phyloP scores from a whole-genome alignment of 352 stramenopile species.

The Phytopythium ostracodes region DNA sequence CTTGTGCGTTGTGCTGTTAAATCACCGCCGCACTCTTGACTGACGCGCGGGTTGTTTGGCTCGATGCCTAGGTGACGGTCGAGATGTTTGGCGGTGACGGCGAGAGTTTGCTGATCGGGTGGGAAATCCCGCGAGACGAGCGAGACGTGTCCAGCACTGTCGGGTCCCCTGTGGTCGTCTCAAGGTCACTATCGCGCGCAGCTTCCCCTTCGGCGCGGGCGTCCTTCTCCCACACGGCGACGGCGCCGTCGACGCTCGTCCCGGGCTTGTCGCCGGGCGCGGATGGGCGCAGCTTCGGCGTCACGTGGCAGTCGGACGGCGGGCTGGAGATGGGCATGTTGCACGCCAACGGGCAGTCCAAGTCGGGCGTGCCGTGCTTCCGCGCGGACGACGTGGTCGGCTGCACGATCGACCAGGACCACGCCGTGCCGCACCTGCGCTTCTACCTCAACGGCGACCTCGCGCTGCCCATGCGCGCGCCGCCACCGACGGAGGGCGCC shows the following conservation, averaged over 20 bases:
- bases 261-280: slow-evolving; percentile 52
- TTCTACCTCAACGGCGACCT: slow-evolving; percentile 79
- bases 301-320: slow-evolving; percentile 73
- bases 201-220: background rate
- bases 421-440: slow-evolving; percentile 50
- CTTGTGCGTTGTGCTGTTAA: background rate
- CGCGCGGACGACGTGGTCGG: slow-evolving; percentile 60
- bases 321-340: slow-evolving; percentile 73
- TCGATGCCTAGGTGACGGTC: slow-evolving; percentile 34
- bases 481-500: no score
- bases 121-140: slow-evolving; percentile 51
- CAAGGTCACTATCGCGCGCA: background rate
- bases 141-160: background rate
- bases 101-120: slow-evolving; percentile 75
- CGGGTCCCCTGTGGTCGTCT: background rate
- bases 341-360: slow-evolving; percentile 62
- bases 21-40: no score
- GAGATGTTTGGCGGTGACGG: slow-evolving; percentile 55
- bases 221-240: slow-evolving; percentile 5
- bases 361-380: slow-evolving; percentile 63
- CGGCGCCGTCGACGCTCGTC: slow-evolving; percentile 23
- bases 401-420: slow-evolving; percentile 76
- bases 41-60: background rate
- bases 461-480: slow-evolving; percentile 28
- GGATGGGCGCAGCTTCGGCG: slow-evolving; percentile 56